These are phyloP conservation scores for Fomitopsis palustris DNA, from an alignment of 1,284 basidiomycete species.

Conservation along the genomic window DNA sequence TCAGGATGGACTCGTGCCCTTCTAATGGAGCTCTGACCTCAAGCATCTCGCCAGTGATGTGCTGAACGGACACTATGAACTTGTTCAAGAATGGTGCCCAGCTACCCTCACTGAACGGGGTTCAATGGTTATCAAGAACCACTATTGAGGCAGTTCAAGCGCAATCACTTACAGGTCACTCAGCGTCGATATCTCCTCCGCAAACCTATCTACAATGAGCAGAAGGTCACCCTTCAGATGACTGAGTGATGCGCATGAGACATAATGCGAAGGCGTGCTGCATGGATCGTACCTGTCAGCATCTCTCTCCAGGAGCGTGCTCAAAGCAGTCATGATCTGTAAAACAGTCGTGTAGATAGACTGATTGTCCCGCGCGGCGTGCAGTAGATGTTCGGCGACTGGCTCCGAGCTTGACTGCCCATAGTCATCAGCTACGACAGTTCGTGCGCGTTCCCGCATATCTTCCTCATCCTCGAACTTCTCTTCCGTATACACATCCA, in stretches of 20 bases:
- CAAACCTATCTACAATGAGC: slow-evolving; percentile 62
- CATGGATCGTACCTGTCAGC: slow-evolving; percentile 45
- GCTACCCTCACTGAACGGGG: slow-evolving; percentile 59
- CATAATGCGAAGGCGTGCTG: not conserved
- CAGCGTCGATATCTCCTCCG: slow-evolving; percentile 56
- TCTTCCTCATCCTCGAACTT: slow-evolving; percentile 89
- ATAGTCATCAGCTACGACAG: slow-evolving; percentile 39
- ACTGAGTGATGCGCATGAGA: slow-evolving; percentile 30
- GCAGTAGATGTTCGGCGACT: slow-evolving; percentile 52
- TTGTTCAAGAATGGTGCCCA: slow-evolving; percentile 63
- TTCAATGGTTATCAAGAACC: slow-evolving; percentile 1
- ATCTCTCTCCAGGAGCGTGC: slow-evolving; percentile 55
- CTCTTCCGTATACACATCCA: slow-evolving; percentile 83
- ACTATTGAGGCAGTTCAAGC: not conserved
- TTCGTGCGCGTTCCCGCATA: slow-evolving; percentile 59
- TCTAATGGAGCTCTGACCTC: slow-evolving; percentile 47
- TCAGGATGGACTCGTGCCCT: slow-evolving; percentile 39
- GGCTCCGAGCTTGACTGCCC: slow-evolving; percentile 46
- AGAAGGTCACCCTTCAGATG: slow-evolving; percentile 62
- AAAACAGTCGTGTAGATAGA: slow-evolving; percentile 54
- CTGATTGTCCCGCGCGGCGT: slow-evolving; percentile 53
- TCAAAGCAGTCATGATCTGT: slow-evolving; percentile 52
- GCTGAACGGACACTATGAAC: slow-evolving; percentile 61
- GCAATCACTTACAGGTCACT: slow-evolving; percentile 53
- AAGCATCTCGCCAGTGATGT: slow-evolving; percentile 65